Evolutionary conservation across 2,329 filamentous ascomycete genomes (phyloP).

Genomic region (Diaporthe citri): DNA sequence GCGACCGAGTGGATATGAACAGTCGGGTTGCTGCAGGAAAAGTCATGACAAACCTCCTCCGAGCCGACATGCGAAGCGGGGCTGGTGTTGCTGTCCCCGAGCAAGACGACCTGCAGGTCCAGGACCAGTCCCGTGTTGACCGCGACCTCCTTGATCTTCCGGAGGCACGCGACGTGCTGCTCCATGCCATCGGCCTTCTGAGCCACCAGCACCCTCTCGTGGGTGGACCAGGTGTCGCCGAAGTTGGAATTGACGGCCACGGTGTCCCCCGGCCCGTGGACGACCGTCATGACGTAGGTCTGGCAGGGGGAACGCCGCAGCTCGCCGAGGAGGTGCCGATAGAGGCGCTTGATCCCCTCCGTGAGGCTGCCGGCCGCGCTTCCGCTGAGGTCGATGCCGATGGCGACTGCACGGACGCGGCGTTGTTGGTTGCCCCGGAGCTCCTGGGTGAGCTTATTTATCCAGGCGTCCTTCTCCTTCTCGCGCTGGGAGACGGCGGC

Average conservation of each 20-base stretch:
- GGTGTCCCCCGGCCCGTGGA: not conserved
- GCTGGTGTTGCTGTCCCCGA: not conserved
- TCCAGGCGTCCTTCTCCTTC: not conserved
- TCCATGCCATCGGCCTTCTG: not conserved
- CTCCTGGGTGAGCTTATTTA: not conserved
- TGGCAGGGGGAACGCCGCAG: not conserved
- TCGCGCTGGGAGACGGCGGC: not conserved
- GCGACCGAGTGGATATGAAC: conserved; percentile 12
- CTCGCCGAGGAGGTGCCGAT: not conserved
- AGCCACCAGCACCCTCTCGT: not conserved
- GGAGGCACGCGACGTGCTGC: conserved; percentile 5
- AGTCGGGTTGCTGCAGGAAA: not conserved
- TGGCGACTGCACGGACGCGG: conserved; percentile 1
- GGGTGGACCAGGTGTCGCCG: not conserved
- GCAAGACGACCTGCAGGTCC: conserved; percentile 9
- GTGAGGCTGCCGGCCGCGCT: conserved; percentile 3
- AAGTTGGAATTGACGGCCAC: not conserved
- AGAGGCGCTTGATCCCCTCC: conserved; percentile 6
- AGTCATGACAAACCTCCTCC: not conserved
- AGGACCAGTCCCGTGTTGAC: not conserved
- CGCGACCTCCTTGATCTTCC: conserved; percentile 4
- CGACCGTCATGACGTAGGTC: conserved; percentile 23
- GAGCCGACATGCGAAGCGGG: not conserved
- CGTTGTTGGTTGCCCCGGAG: not conserved
- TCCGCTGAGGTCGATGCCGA: conserved; percentile 19